Evolutionary conservation across 2,329 filamentous ascomycete species (phyloP).

Genomic region (Botrytis elliptica): DNA sequence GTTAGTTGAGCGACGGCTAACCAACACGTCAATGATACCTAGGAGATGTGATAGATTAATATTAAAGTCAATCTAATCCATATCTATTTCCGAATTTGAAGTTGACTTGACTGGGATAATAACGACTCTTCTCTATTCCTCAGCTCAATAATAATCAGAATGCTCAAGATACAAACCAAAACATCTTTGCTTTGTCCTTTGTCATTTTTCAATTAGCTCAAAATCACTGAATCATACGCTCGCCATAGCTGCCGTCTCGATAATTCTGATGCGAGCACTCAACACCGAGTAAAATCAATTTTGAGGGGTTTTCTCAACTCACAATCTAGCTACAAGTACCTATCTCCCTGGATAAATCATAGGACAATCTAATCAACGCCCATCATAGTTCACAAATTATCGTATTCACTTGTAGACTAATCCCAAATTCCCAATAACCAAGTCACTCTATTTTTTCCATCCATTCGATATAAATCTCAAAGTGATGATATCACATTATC

Average conservation of each 20-base stretch:
- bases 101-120: background rate
- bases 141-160: background rate
- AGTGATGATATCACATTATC: background rate
- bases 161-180: background rate
- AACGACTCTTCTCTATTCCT: background rate
- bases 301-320: rapidly evolving
- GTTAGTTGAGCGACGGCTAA: background rate
- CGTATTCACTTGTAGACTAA: background rate
- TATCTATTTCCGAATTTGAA: background rate
- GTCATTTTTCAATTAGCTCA: rapidly evolving
- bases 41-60: background rate
- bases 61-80: rapidly evolving
- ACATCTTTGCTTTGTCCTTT: background rate
- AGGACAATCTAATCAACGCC: rapidly evolving
- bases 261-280: background rate
- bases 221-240: rapidly evolving
- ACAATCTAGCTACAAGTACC: background rate
- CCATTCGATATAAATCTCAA: background rate
- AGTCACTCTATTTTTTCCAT: background rate
- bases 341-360: background rate
- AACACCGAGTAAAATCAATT: rapidly evolving
- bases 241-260: rapidly evolving
- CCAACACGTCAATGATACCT: rapidly evolving
- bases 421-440: background rate
- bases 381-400: background rate